Evolutionary conservation across 2,329 filamentous ascomycete genomes (phyloP), one percentile per base, ranked within the genome.

Genomic region (Pyrenochaeta sp.): DNA sequence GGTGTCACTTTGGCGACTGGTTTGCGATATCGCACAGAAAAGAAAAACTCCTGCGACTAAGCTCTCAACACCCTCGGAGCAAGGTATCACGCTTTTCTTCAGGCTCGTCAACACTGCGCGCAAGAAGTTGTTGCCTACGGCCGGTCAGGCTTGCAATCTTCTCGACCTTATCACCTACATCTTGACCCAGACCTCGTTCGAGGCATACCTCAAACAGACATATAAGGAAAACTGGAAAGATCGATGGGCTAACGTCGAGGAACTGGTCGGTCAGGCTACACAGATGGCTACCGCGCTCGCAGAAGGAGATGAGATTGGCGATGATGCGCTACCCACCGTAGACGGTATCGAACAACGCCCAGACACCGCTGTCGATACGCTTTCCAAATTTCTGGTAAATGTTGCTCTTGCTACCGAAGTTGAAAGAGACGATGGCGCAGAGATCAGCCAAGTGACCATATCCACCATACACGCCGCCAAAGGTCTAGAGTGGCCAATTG

Each of bases 381-480:
- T 97, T 1, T 88, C 90, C 2, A 86, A 86, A 10, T 98, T 98
- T 67, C 82, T 99, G n/a, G 89, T 92, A 10, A 97, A 97, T 67
- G 89, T 97, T 10, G 88, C 92, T 0, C 80, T 99, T 24, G 59
- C 66, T 12, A 90, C 92, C 0, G 92, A 96, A 62, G 85, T 89
- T 0, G 89, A 92, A 19, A 85, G 88, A 25, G 84, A 86, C 9
- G 83, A 85, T 2, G 82, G 84, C 2, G 82, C 83, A 24, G 83
- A 86, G 51, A 82, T 82, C 28, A 85, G 77, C 1, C 83, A 91
- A 66, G 87, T 98, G 22, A 97, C 93, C 0, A 92, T 99, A 25
- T 97, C 93, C 5, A 99, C 94, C 0, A 97, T 99, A 10, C 94
- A 99, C 74, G 93, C 93, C 0, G 92, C 94, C 2, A 99, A 99